phyloP scores from a whole-genome alignment of 164 flowering plant species.

The Annona cherimola region DNA sequence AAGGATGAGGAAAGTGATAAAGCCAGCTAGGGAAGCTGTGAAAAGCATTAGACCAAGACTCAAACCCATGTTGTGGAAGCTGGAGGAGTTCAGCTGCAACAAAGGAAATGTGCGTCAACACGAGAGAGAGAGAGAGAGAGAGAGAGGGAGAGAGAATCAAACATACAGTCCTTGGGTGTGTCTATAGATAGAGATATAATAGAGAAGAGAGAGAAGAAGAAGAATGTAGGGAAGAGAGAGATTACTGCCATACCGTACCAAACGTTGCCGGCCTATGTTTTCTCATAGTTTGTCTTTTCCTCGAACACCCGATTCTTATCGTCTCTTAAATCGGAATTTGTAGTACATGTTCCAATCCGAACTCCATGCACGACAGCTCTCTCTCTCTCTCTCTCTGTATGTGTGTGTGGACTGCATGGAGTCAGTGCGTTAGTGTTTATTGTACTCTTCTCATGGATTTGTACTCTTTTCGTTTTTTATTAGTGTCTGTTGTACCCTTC shows the following conservation, averaged over 20 bases:
- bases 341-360: neutral
- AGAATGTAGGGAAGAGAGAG: neutral
- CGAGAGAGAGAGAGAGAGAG: neutral
- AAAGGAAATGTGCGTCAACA: neutral
- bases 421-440: too few species aligned
- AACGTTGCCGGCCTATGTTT: constrained; percentile 3
- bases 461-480: too few species aligned
- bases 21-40: constrained; percentile 11
- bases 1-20: constrained; percentile 24
- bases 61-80: neutral
- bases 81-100: neutral
- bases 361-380: neutral
- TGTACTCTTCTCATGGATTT: too few species aligned
- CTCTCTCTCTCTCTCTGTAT: neutral
- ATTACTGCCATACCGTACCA: neutral
- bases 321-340: neutral
- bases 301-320: neutral
- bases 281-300: neutral
- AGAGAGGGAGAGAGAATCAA: neutral
- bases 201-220: too few species aligned
- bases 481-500: too few species aligned
- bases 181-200: neutral
- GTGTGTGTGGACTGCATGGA: neutral
- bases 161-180: too few species aligned
- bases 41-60: constrained; percentile 5